Evolutionary conservation across 768 basidiomycete species (phyloP), one percentile per base, ranked within the genome.

Genomic region (Termitomyces sp.): DNA sequence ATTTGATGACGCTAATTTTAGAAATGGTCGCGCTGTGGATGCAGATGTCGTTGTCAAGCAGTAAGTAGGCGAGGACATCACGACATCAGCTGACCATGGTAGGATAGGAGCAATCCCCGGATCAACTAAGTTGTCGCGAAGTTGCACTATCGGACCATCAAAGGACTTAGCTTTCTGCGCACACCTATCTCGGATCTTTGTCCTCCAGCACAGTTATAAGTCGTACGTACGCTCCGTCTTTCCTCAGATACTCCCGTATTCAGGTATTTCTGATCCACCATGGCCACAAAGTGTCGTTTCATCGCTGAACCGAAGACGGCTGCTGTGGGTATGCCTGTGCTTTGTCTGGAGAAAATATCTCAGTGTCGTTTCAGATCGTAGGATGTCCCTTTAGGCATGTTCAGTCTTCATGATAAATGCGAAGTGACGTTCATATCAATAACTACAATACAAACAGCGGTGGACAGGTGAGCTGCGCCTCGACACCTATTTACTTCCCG

Each of bases 341-440:
- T 33, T 35, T n/a, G 13, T 44, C 49, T 16, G 50, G 22, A 42
- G 33, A 24, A 28, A 53, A 42, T 20, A 24, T 65, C 53, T 66
- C 49, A 58, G 59, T 44, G 49, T 54, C 33, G 52, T 57, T 47
- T 55, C 60, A 94, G 88, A 90, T 98, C 65, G 87, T 98, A 30
- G 94, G 92, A 28, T 97, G 94, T 75, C 95, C 95, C 16, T 97
- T 97, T 81, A 93, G 90, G 94, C 92, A 66, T 69, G 84, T 75
- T 62, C 59, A 46, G 45, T 47, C 57, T 54, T 59, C 30, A 53
- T 47, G 38, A 56, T 28, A 10, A 6, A 52, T 50, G 36, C 38
- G n/a, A 61, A 52, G 50, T 52, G 53, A 47, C 14, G 38, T 24
- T 22, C 26, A 51, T 48, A 18, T 51, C 54, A 46, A 54, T 38